These are phyloP conservation scores for Atalantia buxifolia DNA, from an alignment of 345 rosid genomes.

Conservation along the genomic window DNA sequence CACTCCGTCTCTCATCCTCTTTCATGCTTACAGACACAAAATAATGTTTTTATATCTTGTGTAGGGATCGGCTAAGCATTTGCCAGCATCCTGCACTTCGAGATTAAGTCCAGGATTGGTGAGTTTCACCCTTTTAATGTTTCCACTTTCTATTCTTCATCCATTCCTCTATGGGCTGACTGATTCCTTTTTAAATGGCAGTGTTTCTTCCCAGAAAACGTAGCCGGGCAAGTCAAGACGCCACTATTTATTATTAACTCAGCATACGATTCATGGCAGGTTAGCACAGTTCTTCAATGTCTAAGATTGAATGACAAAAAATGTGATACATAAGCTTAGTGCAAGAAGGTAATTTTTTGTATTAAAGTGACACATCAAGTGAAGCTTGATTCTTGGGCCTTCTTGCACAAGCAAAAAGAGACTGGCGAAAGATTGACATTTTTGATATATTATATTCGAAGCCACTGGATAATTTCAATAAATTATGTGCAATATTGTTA, in stretches of 20 bases:
- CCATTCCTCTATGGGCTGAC: slow-evolving; percentile 10
- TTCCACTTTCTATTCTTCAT: not conserved
- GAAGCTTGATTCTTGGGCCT: not conserved
- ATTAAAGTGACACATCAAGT: not conserved
- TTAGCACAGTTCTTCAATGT: slow-evolving; percentile 19
- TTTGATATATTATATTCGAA: too few relatives aligned
- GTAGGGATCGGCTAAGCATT: slow-evolving; percentile 81
- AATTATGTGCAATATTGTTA: too few relatives aligned
- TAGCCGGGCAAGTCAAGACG: slow-evolving; percentile 51
- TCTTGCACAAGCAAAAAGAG: too few relatives aligned
- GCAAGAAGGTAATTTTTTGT: not conserved
- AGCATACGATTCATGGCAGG: slow-evolving; percentile 98
- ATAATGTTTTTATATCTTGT: slow-evolving; percentile 1
- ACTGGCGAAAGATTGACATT: too few relatives aligned
- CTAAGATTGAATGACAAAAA: not conserved
- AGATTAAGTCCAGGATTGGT: slow-evolving; percentile 60
- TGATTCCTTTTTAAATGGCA: slow-evolving; percentile 22
- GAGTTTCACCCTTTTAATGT: not conserved
- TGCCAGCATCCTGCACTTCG: slow-evolving; percentile 78
- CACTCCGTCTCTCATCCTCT: not conserved
- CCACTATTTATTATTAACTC: slow-evolving; percentile 86
- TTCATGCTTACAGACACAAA: not conserved
- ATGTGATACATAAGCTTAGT: not conserved
- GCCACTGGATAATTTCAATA: too few relatives aligned
- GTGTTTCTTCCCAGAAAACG: slow-evolving; percentile 96